Conservation (phyloP, 2,329 filamentous ascomycete genomes). For the Ascomycota sp. region DNA sequence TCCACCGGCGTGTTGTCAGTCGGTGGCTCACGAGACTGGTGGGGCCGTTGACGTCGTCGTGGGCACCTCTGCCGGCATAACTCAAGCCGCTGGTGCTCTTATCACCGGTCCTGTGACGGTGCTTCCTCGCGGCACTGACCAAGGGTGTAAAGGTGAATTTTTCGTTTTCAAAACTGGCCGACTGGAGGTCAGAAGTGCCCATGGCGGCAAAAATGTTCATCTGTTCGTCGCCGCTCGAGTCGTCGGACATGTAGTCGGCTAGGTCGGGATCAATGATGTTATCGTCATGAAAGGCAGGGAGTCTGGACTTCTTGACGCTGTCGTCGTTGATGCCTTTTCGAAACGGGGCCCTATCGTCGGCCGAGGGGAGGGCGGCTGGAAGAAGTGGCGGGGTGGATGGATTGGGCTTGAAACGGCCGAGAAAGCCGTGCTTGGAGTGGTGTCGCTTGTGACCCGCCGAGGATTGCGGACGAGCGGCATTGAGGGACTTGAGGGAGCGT, state of each 20-base stretch:
- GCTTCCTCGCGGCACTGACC: constrained; percentile 52
- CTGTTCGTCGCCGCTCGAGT: constrained; percentile 82
- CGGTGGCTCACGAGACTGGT: constrained; percentile 36
- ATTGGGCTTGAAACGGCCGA: constrained; percentile 49
- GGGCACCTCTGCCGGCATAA: constrained; percentile 41
- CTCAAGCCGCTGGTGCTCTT: constrained; percentile 55
- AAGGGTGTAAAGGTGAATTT: constrained; percentile 53
- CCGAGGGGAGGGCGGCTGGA: constrained; percentile 11
- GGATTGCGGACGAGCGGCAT: constrained; percentile 52
- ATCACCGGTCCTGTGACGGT: constrained; percentile 52
- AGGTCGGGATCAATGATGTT: constrained; percentile 96
- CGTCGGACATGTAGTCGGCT: constrained; percentile 88
- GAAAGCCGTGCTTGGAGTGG: constrained; percentile 69
- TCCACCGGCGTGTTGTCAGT: constrained; percentile 50
- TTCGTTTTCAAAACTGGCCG: constrained; percentile 53
- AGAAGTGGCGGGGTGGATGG: constrained; percentile 12
- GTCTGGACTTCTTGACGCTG: constrained; percentile 38
- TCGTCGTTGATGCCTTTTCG: constrained; percentile 53
- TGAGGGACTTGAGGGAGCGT: constrained; percentile 60
- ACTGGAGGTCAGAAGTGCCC: constrained; percentile 42
- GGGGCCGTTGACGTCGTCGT: constrained; percentile 40
- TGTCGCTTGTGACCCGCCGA: constrained; percentile 59
- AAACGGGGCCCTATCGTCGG: constrained; percentile 75
- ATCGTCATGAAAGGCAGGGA: constrained; percentile 92
- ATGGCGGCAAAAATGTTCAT: constrained; percentile 65